Evolutionary conservation across 768 basidiomycete genomes (phyloP).

Genomic region (Pleurotus eryngii): DNA sequence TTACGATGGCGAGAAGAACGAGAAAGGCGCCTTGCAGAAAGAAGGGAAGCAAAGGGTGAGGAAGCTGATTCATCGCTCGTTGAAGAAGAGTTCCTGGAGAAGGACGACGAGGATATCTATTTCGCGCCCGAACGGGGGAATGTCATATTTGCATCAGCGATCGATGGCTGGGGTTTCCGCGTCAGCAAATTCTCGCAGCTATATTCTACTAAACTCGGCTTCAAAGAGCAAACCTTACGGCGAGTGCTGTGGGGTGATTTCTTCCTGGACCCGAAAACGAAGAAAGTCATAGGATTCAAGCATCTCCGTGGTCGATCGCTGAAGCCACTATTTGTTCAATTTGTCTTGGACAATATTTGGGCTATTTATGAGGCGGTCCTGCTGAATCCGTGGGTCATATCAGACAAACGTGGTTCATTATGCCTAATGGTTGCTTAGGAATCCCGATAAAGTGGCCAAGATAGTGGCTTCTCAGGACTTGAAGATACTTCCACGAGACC

Average conservation of each 20-base stretch:
- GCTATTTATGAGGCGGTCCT: constrained; percentile 90
- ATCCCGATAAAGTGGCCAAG: constrained; percentile 84
- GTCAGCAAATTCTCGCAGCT: constrained; percentile 91
- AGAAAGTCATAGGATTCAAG: constrained; percentile 87
- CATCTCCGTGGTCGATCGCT: constrained; percentile 82
- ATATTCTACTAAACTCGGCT: constrained; percentile 85
- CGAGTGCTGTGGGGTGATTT: constrained; percentile 96
- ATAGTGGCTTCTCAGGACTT: constrained; percentile 81
- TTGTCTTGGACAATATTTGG: constrained; percentile 97
- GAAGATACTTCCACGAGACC: constrained; percentile 82
- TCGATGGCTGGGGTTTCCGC: constrained; percentile 98
- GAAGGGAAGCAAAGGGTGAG: constrained; percentile 68
- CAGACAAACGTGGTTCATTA: background rate
- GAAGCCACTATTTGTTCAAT: constrained; percentile 96
- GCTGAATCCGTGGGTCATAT: constrained; percentile 75
- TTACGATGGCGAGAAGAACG: constrained; percentile 90
- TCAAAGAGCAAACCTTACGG: constrained; percentile 83
- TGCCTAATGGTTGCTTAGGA: constrained; percentile 42
- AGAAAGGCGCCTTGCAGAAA: constrained; percentile 73
- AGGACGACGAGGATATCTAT: constrained; percentile 96
- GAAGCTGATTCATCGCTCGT: constrained; percentile 59
- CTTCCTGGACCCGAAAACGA: constrained; percentile 94
- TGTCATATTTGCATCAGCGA: constrained; percentile 92
- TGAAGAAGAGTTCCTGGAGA: constrained; percentile 83
- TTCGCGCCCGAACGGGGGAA: constrained; percentile 95